Evolutionary conservation across 2,329 filamentous ascomycete genomes (phyloP).

Genomic region (Arthrobotrys conoides): DNA sequence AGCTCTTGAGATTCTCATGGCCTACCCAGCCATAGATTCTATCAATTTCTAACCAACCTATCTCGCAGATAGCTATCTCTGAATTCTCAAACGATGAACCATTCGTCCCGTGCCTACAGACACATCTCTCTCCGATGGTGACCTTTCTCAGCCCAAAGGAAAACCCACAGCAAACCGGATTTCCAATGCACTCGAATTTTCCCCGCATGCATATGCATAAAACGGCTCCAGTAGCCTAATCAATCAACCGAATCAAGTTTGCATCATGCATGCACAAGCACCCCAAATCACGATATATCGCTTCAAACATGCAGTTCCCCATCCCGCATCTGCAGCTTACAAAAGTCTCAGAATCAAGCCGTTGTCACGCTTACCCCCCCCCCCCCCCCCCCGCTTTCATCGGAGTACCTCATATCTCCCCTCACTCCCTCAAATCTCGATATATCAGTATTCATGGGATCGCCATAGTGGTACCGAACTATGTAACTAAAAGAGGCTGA

Average conservation of each 20-base stretch:
- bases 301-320: constrained; percentile 20
- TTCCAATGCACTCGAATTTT: not conserved
- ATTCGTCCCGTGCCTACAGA: no score
- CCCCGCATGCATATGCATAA: constrained; percentile 29
- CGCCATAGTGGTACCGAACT: not conserved
- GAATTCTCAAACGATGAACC: not conserved
- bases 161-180: not conserved
- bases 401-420: constrained; percentile 19
- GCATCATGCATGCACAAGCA: constrained; percentile 24
- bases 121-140: no score
- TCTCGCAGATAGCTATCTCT: not conserved
- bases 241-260: constrained; percentile 21
- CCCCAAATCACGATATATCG: constrained; percentile 33
- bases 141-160: not conserved
- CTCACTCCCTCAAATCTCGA: not conserved
- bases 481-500: constrained; percentile 7
- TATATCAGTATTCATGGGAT: constrained; percentile 21
- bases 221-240: constrained; percentile 29
- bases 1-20: not conserved
- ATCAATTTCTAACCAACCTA: not conserved
- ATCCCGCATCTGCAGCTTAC: constrained; percentile 14
- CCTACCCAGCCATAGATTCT: not conserved
- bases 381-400: not conserved
- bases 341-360: constrained; percentile 26
- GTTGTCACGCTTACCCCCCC: constrained; percentile 11